Conservation (phyloP, 31 red algal genomes). For the Odonthalia washingtoniensis region DNA sequence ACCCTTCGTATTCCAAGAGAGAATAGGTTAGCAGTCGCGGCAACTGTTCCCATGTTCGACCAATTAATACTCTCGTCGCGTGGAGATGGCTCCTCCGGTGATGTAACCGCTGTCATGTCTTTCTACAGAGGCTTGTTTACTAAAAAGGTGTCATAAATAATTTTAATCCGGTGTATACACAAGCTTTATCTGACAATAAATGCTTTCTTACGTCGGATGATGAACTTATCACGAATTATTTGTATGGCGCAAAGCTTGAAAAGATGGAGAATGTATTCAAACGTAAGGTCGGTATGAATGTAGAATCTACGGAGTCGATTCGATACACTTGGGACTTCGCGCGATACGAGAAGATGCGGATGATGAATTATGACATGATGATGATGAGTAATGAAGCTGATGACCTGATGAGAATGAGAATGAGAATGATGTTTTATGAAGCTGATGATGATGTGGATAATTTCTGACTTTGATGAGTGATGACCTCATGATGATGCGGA, state of each 20-base stretch:
- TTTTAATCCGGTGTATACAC: slow-evolving; percentile 31
- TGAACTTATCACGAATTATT: slow-evolving; percentile 73
- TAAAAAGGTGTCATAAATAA: slow-evolving; percentile 12
- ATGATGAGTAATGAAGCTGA: too few species aligned
- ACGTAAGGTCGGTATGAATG: slow-evolving; percentile 65
- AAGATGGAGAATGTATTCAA: slow-evolving; percentile 86
- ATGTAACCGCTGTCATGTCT: slow-evolving; percentile 54
- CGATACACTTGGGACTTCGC: too few species aligned
- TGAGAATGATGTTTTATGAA: too few species aligned
- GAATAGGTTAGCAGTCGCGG: slow-evolving; percentile 67
- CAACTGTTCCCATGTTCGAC: slow-evolving; percentile 51
- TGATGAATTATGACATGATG: too few species aligned
- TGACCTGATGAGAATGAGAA: too few species aligned
- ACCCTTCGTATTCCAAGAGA: slow-evolving; percentile 69
- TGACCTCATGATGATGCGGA: too few species aligned
- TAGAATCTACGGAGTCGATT: too few species aligned
- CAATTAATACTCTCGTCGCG: background rate
- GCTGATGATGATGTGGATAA: too few species aligned
- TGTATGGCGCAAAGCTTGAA: slow-evolving; percentile 77
- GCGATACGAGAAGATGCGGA: too few species aligned
- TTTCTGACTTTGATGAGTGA: too few species aligned
- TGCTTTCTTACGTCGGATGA: slow-evolving; percentile 73
- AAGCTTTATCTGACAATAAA: slow-evolving; percentile 67
- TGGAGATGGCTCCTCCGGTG: slow-evolving; percentile 39
- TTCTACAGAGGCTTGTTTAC: slow-evolving; percentile 61